Evolutionary conservation across 1,139 yeast species (phyloP).

Genomic region (Kodamaea ohmeri): DNA sequence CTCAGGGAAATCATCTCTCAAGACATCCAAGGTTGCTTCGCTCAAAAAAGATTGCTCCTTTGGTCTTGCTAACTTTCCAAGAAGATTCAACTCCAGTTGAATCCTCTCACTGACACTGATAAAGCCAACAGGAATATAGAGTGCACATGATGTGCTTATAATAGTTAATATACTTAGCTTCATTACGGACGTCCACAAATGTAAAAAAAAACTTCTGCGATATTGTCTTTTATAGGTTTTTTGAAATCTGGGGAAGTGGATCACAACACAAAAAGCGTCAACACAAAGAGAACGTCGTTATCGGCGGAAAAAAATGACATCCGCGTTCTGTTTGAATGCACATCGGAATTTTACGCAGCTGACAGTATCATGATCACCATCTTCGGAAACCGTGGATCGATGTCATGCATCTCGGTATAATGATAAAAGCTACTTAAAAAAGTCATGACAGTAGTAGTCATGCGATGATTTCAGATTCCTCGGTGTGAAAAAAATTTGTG

Average conservation of each 20-base stretch:
- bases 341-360: no score
- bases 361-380: no score
- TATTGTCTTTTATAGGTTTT: constrained; percentile 1
- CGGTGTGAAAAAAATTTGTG: background rate
- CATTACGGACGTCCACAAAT: background rate
- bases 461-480: background rate
- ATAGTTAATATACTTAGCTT: constrained; percentile 2
- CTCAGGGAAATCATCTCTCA: constrained; percentile 36
- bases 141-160: constrained; percentile 1
- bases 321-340: no score
- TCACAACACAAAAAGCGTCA: constrained; percentile 1
- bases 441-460: background rate
- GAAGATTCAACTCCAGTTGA: constrained; percentile 34
- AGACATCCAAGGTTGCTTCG: background rate
- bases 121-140: background rate
- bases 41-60: background rate
- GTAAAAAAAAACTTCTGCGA: background rate
- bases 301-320: background rate
- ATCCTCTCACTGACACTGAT: background rate
- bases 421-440: no score
- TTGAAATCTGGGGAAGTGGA: constrained; percentile 4
- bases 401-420: no score
- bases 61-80: background rate
- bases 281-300: background rate
- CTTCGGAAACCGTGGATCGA: no score